Evolutionary conservation across 208 protist species (phyloP).

Genomic region (Wallacemonas sp.): DNA sequence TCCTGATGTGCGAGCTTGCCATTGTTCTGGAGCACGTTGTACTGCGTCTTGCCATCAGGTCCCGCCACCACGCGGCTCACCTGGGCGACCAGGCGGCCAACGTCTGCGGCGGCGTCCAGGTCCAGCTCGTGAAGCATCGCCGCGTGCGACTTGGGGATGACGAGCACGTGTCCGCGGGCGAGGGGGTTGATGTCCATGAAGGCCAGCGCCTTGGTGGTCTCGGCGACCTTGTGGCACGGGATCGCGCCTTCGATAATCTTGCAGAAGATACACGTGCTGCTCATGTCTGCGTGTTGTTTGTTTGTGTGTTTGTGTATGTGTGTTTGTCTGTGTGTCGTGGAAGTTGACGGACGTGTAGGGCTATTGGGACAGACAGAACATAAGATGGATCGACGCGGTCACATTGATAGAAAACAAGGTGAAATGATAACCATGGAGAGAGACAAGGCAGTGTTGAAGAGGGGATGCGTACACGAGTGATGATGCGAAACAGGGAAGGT

Average conservation of each 20-base stretch:
- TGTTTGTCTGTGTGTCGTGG: too few relatives aligned
- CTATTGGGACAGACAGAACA: too few relatives aligned
- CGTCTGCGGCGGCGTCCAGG: slow-evolving; percentile 68
- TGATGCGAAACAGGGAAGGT: too few relatives aligned
- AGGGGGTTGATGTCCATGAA: slow-evolving; percentile 93
- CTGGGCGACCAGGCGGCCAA: slow-evolving; percentile 56
- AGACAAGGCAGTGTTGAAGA: too few relatives aligned
- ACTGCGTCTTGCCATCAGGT: slow-evolving; percentile 59
- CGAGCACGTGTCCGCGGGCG: slow-evolving; percentile 75
- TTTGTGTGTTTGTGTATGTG: slow-evolving; percentile 12
- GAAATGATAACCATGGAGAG: too few relatives aligned
- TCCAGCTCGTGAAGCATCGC: slow-evolving; percentile 80
- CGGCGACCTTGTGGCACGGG: slow-evolving; percentile 85
- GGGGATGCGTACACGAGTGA: too few relatives aligned
- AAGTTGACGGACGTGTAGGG: too few relatives aligned
- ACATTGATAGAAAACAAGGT: too few relatives aligned
- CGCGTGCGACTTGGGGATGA: slow-evolving; percentile 86
- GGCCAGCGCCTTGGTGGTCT: slow-evolving; percentile 75
- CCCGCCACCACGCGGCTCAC: slow-evolving; percentile 68
- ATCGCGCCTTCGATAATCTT: slow-evolving; percentile 81
- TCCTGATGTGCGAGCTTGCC: slow-evolving; percentile 89
- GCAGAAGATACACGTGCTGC: slow-evolving; percentile 83
- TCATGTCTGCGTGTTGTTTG: slow-evolving; percentile 21
- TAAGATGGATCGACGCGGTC: too few relatives aligned
- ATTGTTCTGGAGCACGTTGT: slow-evolving; percentile 96